Evolutionary conservation across 768 basidiomycete genomes (phyloP), one percentile per base, ranked within the genome.

Genomic region (Inosperma sp.): DNA sequence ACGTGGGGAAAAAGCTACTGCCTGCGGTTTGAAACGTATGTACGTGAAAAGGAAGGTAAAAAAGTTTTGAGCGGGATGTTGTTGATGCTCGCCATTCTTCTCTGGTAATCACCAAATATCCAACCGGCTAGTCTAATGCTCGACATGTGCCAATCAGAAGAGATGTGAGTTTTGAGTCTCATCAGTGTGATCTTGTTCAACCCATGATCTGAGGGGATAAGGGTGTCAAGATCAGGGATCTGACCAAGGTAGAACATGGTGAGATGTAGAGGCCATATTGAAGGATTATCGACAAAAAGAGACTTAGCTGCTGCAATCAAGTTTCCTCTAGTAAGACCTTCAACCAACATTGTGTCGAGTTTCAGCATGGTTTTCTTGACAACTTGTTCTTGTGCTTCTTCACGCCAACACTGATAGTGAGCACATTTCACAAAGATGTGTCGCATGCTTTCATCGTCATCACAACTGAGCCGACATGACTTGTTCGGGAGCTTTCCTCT

Each of bases 221-320:
- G 7, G 4, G n/a, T 2, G 17, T 31, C 39, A 13, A 57, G n/a
- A 14, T 40, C n/a, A 1, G 56, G 56, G 17, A 54, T 46, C 30
- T 55, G 44, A n/a, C 53, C 56, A 44, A 57, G 44, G 39, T 57
- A 57, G n/a, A 41, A 57, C 13, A 40, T 27, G 0, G 56, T 46
- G n/a, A 25, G 17, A 7, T 36, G 25, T n/a, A 54, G 34, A 14
- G 56, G 56, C 56, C 56, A 57, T 10, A 45, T 21, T 6, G 3
- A 6, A 1, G 25, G 23, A 12, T 47, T 34, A 33, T 54, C 49
- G 4, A 7, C 2, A 22, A 54, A 54, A n/a, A 57, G 44, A 3
- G n/a, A 51, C 53, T 49, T 48, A 51, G 53, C 53, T 48, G 45
- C 42, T 0, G 22, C 3, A 6, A 29, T 35, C 12, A 57, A 14